Percentiles rank a stretch among this genome's conserved stretches.
Conservation (phyloP, 805 yeast genomes). For the Metschnikowia shivogae region DNA sequence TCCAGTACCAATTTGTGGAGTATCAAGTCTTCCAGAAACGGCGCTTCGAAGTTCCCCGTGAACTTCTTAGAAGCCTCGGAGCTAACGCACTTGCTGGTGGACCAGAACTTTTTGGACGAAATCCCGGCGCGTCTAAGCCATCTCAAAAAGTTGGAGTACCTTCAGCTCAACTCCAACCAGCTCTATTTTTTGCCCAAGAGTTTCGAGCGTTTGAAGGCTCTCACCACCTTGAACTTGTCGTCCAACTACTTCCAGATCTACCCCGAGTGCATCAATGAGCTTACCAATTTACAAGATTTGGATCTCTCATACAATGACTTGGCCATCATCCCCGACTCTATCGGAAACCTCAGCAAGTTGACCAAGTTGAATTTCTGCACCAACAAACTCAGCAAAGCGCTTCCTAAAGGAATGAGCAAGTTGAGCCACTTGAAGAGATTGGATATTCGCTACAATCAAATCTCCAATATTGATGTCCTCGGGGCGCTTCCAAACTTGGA, state of each 20-base stretch:
- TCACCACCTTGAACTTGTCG: constrained; percentile 66
- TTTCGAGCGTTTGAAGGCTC: constrained; percentile 50
- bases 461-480: constrained; percentile 51
- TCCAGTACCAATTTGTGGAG: constrained; percentile 67
- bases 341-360: constrained; percentile 56
- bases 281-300: constrained; percentile 57
- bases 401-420: constrained; percentile 51
- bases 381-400: constrained; percentile 51
- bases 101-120: constrained; percentile 68
- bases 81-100: constrained; percentile 65
- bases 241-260: constrained; percentile 65
- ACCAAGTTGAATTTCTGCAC: constrained; percentile 72
- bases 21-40: constrained; percentile 66
- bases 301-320: constrained; percentile 83
- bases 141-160: constrained; percentile 49
- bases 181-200: constrained; percentile 57
- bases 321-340: constrained; percentile 52
- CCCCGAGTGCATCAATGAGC: constrained; percentile 62
- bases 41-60: constrained; percentile 69
- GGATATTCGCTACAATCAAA: constrained; percentile 71
- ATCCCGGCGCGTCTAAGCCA: constrained; percentile 55
- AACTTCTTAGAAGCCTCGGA: constrained; percentile 67
- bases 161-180: constrained; percentile 75
- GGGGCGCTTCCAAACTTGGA: constrained; percentile 60
- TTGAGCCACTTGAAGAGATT: constrained; percentile 60